Evolutionary conservation across 495 filamentous ascomycete species (phyloP), one percentile per base, ranked within the genome.

Genomic region (Trichoderma gamsii): DNA sequence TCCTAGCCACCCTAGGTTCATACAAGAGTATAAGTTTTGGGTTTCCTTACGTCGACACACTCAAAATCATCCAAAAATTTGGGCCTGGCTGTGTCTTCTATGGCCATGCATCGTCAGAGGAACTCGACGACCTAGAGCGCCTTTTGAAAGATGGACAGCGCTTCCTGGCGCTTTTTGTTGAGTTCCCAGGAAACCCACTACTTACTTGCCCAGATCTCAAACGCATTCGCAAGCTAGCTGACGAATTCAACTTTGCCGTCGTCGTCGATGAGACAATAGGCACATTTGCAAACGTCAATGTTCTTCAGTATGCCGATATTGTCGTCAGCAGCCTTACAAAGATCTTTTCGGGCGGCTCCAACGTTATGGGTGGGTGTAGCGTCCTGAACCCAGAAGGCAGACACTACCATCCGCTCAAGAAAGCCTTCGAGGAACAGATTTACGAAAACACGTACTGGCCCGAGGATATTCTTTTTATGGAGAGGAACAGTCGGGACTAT

Each of bases 241-340:
- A 97, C 73, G 83, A 83, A 65, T 95, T 92, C 79, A 88, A 91
- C 74, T 98, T 99, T 77, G 90, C 86, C 9, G 88, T 98, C 11
- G 90, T 98, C 41, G 86, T 97, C 25, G 95, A 99, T 78, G 95
- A 99, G 76, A 98, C 95, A 3, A 89, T 99, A 65, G 93, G 95
- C 71, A 99, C 94, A 67, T 96, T 97, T 71, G 84, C 97, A 67
- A 99, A 99, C 72, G 89, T 99, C 68, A 90, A 97, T 74, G 91
- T 98, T 3, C 84, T 99, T 3, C 91, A 87, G 1, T 89, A 89
- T 74, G 91, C 92, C 63, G 95, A 99, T 77, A 84, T 97, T 16
- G 92, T 97, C 21, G 94, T 94, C 65, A 95, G 90, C 81, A 96
- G 92, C 72, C 82, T 99, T 66, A 97, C 95, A 4, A 99, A 99